phyloP scores from a whole-genome alignment of 164 flowering plant genomes.

The Vitis riparia region DNA sequence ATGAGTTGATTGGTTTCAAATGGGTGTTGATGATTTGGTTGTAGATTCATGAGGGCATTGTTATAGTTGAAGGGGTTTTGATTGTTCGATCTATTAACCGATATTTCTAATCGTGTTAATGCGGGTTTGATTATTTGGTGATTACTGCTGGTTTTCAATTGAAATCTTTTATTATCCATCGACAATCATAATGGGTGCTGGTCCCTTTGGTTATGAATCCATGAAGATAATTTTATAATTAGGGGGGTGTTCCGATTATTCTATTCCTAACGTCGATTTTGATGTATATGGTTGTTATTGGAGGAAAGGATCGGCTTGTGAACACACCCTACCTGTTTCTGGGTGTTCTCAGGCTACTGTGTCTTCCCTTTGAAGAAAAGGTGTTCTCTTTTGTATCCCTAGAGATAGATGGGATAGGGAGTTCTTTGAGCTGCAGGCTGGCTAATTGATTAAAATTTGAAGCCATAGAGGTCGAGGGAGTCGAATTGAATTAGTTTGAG shows the following conservation, averaged over 20 bases:
- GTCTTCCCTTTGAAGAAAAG: constrained; percentile 29
- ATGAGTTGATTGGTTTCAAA: neutral
- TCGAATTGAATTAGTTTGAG: constrained; percentile 1
- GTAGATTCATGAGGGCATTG: constrained; percentile 14
- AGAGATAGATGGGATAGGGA: constrained; percentile 88
- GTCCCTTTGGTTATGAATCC: constrained; percentile 4
- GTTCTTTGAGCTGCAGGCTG: constrained; percentile 62
- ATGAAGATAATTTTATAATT: constrained; percentile 3
- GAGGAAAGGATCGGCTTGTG: constrained; percentile 43
- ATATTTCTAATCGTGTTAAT: neutral
- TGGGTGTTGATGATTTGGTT: constrained; percentile 13
- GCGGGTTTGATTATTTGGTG: neutral
- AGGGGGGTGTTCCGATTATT: neutral
- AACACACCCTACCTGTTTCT: constrained; percentile 34
- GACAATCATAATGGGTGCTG: neutral
- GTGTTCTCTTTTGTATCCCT: constrained; percentile 42
- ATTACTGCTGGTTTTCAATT: no score
- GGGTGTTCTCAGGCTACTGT: constrained; percentile 48
- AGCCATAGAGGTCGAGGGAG: neutral
- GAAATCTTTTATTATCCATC: no score
- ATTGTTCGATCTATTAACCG: neutral
- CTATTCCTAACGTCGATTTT: constrained; percentile 3
- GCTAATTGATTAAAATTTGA: constrained; percentile 27
- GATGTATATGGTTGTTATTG: constrained; percentile 47
- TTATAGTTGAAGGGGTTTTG: constrained; percentile 15